phyloP scores from a whole-genome alignment of 202 grass and related monocot genomes.

The Dendrocalamus latiflorus region DNA sequence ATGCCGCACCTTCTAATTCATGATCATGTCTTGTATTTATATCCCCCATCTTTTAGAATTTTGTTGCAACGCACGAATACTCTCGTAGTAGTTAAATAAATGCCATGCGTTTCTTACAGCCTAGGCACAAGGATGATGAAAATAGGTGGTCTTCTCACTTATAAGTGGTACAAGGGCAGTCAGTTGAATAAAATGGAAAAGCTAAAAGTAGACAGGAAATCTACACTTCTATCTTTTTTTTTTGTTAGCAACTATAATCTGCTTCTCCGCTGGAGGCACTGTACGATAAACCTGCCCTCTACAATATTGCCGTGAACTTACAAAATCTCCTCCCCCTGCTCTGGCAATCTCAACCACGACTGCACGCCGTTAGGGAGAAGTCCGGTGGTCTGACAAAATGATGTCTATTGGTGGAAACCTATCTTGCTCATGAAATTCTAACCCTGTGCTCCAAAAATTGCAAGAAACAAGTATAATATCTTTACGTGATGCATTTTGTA shows the following conservation, averaged over 20 bases:
- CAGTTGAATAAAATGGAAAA: constrained; percentile 29
- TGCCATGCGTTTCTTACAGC: constrained; percentile 21
- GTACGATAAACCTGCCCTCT: constrained; percentile 52
- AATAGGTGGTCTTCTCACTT: not conserved
- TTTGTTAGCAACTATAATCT: constrained; percentile 58
- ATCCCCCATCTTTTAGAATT: too few species aligned
- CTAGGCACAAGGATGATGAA: constrained; percentile 3
- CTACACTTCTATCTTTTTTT: constrained; percentile 73
- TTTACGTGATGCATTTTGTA: constrained; percentile 10
- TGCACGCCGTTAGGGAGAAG: constrained; percentile 24
- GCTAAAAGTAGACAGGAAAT: constrained; percentile 37
- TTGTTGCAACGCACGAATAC: too few species aligned
- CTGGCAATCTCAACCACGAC: constrained; percentile 41
- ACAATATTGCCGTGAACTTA: constrained; percentile 63
- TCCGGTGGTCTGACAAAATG: constrained; percentile 31
- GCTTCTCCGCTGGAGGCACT: constrained; percentile 45
- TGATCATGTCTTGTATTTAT: too few species aligned
- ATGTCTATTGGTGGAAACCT: constrained; percentile 40
- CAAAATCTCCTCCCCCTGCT: constrained; percentile 51
- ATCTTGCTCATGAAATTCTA: constrained; percentile 31
- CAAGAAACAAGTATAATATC: constrained; percentile 42
- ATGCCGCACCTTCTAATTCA: too few species aligned
- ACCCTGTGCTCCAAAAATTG: constrained; percentile 29
- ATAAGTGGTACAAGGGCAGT: not conserved
- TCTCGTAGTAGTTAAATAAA: not conserved